Evolutionary conservation across 495 filamentous ascomycete genomes (phyloP), one percentile per base, ranked within the genome.

Genomic region (Gamarada debralockiae): DNA sequence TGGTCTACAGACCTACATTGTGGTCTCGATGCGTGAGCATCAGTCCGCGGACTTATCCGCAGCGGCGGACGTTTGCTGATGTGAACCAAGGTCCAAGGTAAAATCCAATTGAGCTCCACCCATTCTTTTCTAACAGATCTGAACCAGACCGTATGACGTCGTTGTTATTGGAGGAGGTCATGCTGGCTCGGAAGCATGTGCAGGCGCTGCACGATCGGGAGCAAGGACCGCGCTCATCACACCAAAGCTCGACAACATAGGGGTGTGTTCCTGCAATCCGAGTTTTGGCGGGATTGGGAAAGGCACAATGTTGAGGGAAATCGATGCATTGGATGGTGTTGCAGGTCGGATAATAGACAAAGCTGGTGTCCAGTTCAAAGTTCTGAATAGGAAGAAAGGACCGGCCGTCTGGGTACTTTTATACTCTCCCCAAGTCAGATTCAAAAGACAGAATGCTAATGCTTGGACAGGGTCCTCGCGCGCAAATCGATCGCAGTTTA

Each of bases 271-370:
- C 46, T 98, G 93, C 74, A 98, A 98, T 68, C 93, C 93, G 23
- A 93, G 87, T 52, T 95, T 98, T 65, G 93, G 93, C 41, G 93
- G 93, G 27, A 98, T 98, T 59, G 93, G 93, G n/a, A 98, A 98
- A 68, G 93, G 93, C 9, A 97, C 87, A 14, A 97, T 98, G 78
- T 73, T 98, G 29, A 84, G 92, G 2, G 93, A 98, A 67, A 84
- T 98, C 24, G 93, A 98, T 71, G 95, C 93, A 0, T 79, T 98
- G 59, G 93, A 98, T 66, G 93, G 93, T 2, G 77, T 98, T 9
- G 86, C 87, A 0, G 92, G 90, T 2, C 79, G 90, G 9, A 89
- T 96, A 23, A 87, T 96, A 36, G 93, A 98, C 67, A 95, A 92
- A 68, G 88, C 93, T 20, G 93, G 92, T 14, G 75, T 96, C 15